phyloP scores from a whole-genome alignment of 202 grass and related monocot genomes.

The Carex arenaria region DNA sequence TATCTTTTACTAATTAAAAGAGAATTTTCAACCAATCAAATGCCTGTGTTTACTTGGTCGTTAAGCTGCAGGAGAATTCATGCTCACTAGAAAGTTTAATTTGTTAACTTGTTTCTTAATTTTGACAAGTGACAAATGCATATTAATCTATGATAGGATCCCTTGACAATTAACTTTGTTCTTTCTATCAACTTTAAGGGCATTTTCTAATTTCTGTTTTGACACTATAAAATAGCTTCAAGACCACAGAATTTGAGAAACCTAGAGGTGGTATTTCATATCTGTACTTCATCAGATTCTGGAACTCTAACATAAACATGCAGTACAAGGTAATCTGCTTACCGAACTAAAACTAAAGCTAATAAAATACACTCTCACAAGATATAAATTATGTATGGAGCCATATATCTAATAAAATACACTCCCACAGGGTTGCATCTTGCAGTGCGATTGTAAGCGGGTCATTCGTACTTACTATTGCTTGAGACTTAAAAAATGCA shows the following conservation, averaged over 20 bases:
- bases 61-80: not conserved
- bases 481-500: no score
- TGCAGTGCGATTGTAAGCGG: no score
- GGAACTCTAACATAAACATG: not conserved
- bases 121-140: not conserved
- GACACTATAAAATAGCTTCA: not conserved
- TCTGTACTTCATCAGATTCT: no score
- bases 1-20: not conserved
- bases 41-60: not conserved
- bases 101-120: not conserved
- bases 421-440: no score
- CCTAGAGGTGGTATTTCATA: no score
- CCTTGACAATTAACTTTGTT: not conserved
- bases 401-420: no score
- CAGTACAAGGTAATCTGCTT: not conserved
- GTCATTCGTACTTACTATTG: no score
- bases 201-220: not conserved
- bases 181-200: not conserved
- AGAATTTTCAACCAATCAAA: not conserved
- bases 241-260: not conserved
- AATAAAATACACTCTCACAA: not conserved
- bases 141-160: not conserved
- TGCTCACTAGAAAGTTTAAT: not conserved
- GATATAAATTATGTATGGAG: not conserved
- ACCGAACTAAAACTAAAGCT: constrained; percentile 6